Base-by-base conservation (phyloP, 2,329 filamentous ascomycete genomes). In the Colletotrichum abscissum region DNA sequence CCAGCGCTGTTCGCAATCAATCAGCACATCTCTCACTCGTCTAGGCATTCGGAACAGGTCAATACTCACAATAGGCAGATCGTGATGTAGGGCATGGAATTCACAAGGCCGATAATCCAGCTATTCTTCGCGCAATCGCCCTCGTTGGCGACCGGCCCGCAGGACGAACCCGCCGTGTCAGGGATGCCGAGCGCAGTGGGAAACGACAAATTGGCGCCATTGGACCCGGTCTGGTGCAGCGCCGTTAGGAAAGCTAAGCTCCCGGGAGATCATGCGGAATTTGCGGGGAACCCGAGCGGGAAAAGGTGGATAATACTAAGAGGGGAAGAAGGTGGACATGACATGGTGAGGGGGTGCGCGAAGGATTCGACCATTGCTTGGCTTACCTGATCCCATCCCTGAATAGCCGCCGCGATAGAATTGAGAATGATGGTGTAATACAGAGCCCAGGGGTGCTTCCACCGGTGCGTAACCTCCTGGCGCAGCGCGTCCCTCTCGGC, bases 21-120 rank as follows among this genome's bases (percentile, higher is more conserved):
- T 69, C 19, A 38, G 46, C 11, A 22, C 5, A 24, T 42, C 16
- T 19, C 38, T 8, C 16, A 16, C 28, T 6, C 19, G 16, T 4
- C n/a, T 3, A 26, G 26, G 26, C 16, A 19, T 1, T 2, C 16
- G 2, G 9, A 8, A 14, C 52, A 24, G 12, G 5, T 6, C 8
- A 8, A 0, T 22, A 63, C 83, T 78, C 77, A 88, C 83, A 90
- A 82, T 1, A 84, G 42, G 26, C 75, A 81, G 52, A 84, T 84
- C 16, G 82, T 83, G 55, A 86, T 81, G 77, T 84, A 83, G 54
- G 86, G 82, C 75, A 82, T 84, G 14, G 85, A 80, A 69, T 92
- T 92, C 70, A 92, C 83, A 1, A 92, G 79, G 24, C 91, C 91
- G 28, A 92, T 85, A 56, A 92, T 84, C 89, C 90, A 92, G 64